Evolutionary conservation across 441 rosid species (phyloP).

Genomic region (Pelargonium cotyledonis): DNA sequence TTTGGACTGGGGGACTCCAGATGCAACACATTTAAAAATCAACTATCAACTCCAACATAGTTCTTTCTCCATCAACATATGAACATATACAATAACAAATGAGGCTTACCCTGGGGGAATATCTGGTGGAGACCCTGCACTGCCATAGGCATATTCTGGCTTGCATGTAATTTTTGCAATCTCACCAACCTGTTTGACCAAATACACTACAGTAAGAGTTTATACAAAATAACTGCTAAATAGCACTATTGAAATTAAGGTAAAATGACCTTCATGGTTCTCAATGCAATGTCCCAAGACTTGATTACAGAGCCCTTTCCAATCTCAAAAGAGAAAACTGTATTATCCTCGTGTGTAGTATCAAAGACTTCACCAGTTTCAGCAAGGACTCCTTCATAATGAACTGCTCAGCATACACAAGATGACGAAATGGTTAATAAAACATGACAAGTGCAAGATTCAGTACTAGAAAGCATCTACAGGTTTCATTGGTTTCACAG

Average conservation of each 20-base stretch:
- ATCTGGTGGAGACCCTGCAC: constrained; percentile 83
- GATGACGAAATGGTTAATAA: constrained; percentile 8
- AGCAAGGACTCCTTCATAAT: constrained; percentile 76
- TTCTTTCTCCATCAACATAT: not conserved
- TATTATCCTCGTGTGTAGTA: constrained; percentile 79
- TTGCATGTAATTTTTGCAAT: constrained; percentile 84
- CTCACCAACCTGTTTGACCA: constrained; percentile 68
- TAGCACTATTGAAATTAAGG: not conserved
- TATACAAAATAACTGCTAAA: not conserved
- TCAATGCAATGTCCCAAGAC: constrained; percentile 83
- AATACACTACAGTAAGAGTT: not conserved
- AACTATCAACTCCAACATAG: not conserved
- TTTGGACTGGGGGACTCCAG: too few species aligned
- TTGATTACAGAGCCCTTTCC: constrained; percentile 77
- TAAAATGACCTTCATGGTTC: constrained; percentile 68
- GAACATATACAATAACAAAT: not conserved
- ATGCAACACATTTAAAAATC: too few species aligned
- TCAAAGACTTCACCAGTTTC: constrained; percentile 85
- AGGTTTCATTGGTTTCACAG: not conserved
- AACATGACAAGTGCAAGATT: not conserved
- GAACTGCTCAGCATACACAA: constrained; percentile 44
- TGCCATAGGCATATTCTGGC: constrained; percentile 88
- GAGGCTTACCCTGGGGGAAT: constrained; percentile 66
- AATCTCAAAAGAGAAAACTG: constrained; percentile 77
- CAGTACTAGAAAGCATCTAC: not conserved